Conservation (phyloP, 2,329 filamentous ascomycete genomes). For the Fusarium foetens region DNA sequence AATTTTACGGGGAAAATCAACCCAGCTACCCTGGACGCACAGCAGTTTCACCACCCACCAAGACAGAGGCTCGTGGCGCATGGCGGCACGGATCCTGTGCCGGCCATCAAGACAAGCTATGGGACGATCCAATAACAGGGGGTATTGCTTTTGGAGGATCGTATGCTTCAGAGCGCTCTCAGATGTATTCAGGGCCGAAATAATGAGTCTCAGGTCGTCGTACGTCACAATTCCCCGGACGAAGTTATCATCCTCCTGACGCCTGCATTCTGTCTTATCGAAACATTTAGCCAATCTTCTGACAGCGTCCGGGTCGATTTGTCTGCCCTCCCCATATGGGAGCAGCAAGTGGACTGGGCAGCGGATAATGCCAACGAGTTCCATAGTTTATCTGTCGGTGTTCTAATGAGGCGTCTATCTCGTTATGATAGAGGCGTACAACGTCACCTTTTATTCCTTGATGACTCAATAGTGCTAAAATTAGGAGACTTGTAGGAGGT, state of each 20-base stretch:
- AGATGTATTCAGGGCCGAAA: neutral
- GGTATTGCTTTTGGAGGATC: neutral
- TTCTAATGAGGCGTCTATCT: neutral
- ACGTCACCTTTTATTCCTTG: neutral
- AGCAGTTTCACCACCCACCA: slow-evolving; percentile 1
- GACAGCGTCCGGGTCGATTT: neutral
- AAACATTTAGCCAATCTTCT: neutral
- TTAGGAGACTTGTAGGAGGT: neutral
- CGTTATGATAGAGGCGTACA: neutral
- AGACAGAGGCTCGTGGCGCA: neutral
- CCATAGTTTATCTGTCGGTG: neutral
- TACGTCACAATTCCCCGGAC: neutral
- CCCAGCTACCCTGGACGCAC: neutral
- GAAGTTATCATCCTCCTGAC: neutral
- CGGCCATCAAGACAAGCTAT: slow-evolving; percentile 3
- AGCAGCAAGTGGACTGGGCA: neutral
- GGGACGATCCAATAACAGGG: neutral
- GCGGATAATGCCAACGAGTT: neutral
- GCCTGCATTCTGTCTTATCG: neutral
- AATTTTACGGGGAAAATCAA: neutral
- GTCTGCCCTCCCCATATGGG: neutral
- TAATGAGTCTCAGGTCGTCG: neutral
- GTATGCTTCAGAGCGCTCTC: neutral
- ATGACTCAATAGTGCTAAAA: neutral
- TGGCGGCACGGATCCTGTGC: neutral